Percentiles rank a stretch among this genome's conserved stretches.
phyloP scores from a whole-genome alignment of 2,329 filamentous ascomycete species.

The Aspergillus udagawae region DNA sequence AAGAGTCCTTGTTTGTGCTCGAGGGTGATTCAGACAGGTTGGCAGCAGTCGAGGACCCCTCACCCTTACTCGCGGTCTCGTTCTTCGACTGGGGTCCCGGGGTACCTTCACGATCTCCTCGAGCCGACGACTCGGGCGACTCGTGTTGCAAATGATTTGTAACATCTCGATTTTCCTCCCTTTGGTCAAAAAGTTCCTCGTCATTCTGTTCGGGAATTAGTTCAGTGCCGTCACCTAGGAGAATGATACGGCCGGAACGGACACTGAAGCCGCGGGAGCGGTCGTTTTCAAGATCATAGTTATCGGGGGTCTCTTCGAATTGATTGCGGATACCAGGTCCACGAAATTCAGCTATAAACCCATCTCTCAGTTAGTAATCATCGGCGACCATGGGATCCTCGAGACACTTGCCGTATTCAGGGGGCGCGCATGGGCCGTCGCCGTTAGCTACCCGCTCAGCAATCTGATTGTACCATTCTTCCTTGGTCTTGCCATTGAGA shows the following conservation, averaged over 20 bases:
- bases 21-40: constrained; percentile 36
- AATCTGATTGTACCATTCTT: constrained; percentile 97
- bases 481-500: constrained; percentile 85
- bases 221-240: constrained; percentile 92
- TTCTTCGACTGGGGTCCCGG: constrained; percentile 45
- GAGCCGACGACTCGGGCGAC: constrained; percentile 31
- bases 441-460: constrained; percentile 90
- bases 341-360: constrained; percentile 70
- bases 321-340: constrained; percentile 78
- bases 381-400: constrained; percentile 39
- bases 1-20: constrained; percentile 33
- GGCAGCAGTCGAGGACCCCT: constrained; percentile 11
- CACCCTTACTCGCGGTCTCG: constrained; percentile 19
- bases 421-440: constrained; percentile 96
- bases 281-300: constrained; percentile 50
- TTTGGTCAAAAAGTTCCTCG: constrained; percentile 89
- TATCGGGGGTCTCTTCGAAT: constrained; percentile 69
- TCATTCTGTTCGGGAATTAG: constrained; percentile 84
- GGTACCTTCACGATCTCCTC: constrained; percentile 49
- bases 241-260: constrained; percentile 78
- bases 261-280: constrained; percentile 67
- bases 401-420: constrained; percentile 91
- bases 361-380: constrained; percentile 37
- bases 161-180: constrained; percentile 80
- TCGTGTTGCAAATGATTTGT: constrained; percentile 74